phyloP scores from a whole-genome alignment of 78 protist species.

The Anaeramoeba ignava region DNA sequence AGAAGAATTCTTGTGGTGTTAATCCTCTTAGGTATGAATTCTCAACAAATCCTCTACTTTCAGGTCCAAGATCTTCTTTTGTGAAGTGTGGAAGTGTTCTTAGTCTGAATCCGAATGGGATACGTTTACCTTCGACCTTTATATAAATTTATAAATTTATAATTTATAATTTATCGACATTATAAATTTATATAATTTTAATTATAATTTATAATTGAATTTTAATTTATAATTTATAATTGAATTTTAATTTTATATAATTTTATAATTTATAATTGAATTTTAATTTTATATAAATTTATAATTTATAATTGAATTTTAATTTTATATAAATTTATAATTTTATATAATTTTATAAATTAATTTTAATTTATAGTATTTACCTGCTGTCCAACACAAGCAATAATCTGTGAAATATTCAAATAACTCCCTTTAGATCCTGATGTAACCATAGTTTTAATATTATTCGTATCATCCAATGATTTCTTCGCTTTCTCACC shows the following conservation, averaged over 20 bases:
- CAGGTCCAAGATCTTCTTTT: conserved; percentile 84
- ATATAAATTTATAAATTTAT: too few species aligned
- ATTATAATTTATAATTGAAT: too few species aligned
- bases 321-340: too few species aligned
- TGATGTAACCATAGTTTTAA: conserved; percentile 82
- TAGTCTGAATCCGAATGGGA: conserved; percentile 83
- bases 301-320: too few species aligned
- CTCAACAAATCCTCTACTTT: conserved; percentile 87
- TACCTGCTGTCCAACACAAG: conserved; percentile 99
- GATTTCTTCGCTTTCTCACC: conserved; percentile 31
- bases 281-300: too few species aligned
- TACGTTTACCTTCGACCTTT: conserved; percentile 97
- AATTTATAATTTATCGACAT: too few species aligned
- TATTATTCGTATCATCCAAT: conserved; percentile 48
- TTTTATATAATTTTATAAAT: too few species aligned
- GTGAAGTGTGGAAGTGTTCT: conserved; percentile 98
- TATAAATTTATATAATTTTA: too few species aligned
- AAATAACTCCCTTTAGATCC: conserved; percentile 96
- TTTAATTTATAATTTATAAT: too few species aligned
- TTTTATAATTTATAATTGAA: too few species aligned
- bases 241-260: too few species aligned
- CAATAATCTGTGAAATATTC: conserved; percentile 96
- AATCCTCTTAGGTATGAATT: conserved; percentile 88
- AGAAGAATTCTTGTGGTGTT: conserved; percentile 90
- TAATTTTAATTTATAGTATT: too few species aligned